Evolutionary conservation across 495 filamentous ascomycete species (phyloP).

Genomic region (Choiromyces venosus): DNA sequence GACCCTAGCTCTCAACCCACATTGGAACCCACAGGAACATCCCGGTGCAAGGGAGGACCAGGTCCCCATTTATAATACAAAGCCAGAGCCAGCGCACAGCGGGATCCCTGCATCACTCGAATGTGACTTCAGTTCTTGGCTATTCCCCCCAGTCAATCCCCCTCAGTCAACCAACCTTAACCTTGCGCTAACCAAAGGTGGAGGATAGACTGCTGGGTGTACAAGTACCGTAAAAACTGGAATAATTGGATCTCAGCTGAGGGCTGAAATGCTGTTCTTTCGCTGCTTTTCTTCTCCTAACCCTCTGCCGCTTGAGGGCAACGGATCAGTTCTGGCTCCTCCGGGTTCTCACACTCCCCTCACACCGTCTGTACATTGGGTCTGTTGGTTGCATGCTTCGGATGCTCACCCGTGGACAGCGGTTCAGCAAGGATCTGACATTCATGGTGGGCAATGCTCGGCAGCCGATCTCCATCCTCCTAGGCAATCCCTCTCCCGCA

Average conservation of each 20-base stretch:
- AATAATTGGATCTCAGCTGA: too few relatives aligned
- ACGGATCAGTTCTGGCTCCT: too few relatives aligned
- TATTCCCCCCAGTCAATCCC: not conserved
- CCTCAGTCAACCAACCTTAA: not conserved
- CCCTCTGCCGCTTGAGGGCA: too few relatives aligned
- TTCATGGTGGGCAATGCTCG: not conserved
- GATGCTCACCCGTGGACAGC: not conserved
- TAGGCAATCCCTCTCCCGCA: not conserved
- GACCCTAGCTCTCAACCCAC: not conserved
- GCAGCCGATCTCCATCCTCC: not conserved
- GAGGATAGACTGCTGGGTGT: too few relatives aligned
- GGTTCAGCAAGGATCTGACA: not conserved
- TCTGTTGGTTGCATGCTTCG: not conserved
- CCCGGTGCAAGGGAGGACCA: too few relatives aligned
- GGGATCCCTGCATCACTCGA: not conserved
- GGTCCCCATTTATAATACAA: not conserved
- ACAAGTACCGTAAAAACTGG: too few relatives aligned
- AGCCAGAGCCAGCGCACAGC: not conserved
- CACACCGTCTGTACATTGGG: not conserved
- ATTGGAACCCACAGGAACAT: not conserved
- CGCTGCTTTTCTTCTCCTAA: too few relatives aligned
- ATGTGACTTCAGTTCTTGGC: not conserved
- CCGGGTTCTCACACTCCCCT: too few relatives aligned
- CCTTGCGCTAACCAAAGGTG: too few relatives aligned
- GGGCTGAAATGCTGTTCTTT: too few relatives aligned